Evolutionary conservation across 768 basidiomycete species (phyloP), one percentile per base, ranked within the genome.

Genomic region (Pulveroboletus frians): DNA sequence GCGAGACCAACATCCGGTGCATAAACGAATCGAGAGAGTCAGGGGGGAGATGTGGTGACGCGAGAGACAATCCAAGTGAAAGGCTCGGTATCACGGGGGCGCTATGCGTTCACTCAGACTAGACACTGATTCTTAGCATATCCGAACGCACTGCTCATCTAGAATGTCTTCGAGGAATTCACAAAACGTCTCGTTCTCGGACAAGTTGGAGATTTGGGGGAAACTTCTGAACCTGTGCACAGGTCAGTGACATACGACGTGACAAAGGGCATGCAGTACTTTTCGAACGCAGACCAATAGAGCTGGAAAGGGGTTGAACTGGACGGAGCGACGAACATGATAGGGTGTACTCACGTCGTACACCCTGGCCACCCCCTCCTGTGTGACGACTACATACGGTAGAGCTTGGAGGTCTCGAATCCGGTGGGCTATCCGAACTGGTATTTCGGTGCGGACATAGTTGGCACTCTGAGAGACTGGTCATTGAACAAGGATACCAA

Each of bases 1-100:
- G 79, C 2, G 92, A 93, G 42, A 91, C 79, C 9, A 95, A 77
- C 92, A 95, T 95, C 20, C 91, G 81, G 20, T 83, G 79, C 85
- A 92, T 90, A 66, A 92, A 91, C 3, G 87, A 76, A 64, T 93
- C 91, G 11, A 94, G 75, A 35, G 79, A 76, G 50, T 92, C 89
- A 0, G 92, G 84, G 0, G 80, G 73, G 8, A 94, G 77, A 62
- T 84, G 80, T 1, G 82, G 84, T 14, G 91, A 92, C 0, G 89
- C 82, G n/a, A 92, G 74, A 20, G 91, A 90, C 29, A 93, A 72
- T 5, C 92, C 90, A 5, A 93, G 80, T 14, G 85, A 83, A 9
- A 90, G 75, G 61, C 75, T 84, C n/a, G 88, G 89, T 50, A 92
- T 92, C 11, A 88, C 84, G 3, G 81, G 72, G 5, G 83, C 81